Base-by-base conservation (phyloP, 805 yeast genomes). In the Candida takata region DNA sequence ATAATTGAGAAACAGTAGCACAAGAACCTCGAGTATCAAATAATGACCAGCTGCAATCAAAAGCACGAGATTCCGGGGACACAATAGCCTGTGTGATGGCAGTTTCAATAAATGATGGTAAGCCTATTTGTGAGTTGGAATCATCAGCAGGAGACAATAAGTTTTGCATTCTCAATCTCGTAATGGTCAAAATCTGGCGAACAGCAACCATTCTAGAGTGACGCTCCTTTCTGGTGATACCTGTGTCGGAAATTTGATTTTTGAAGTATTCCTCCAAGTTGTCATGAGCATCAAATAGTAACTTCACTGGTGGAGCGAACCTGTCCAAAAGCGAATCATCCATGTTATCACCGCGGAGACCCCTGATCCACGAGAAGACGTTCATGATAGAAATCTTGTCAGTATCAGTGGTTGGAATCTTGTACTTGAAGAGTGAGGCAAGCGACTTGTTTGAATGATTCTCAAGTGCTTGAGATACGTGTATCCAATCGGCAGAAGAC, bases 101-200 rank as follows among this genome's bases (percentile, higher is more conserved):
- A 3, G 87, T 68, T 56, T 90, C 97, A 36, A 90, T 67, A 54
- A 87, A 80, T 2, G 95, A 82, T 4, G 97, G 96, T 14, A 88
- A 70, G 43, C 65, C 70, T 7, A n/a, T n/a, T n/a, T n/a, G n/a
- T n/a, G n/a, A n/a, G n/a, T n/a, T n/a, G n/a, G n/a, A n/a, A n/a
- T n/a, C 14, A 29, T 34, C 30, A 5, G 46, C 37, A 6, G 73
- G 73, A 27, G 78, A 49, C 32, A 70, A 74, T 17, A 70, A 57
- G 13, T 65, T 57, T 17, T 64, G 60, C 88, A 86, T 87, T 52
- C 84, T 77, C 46, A 80, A 58, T 38, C 84, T 70, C 26, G 77
- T 62, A 24, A 82, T 70, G 27, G 82, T 79, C 23, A 83, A 57
- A 62, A 81, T 72, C 36, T 74, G 72, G 40, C 88, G 61, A 18